Conservation (phyloP, 805 yeast species). For the Lipomyces sp. region DNA sequence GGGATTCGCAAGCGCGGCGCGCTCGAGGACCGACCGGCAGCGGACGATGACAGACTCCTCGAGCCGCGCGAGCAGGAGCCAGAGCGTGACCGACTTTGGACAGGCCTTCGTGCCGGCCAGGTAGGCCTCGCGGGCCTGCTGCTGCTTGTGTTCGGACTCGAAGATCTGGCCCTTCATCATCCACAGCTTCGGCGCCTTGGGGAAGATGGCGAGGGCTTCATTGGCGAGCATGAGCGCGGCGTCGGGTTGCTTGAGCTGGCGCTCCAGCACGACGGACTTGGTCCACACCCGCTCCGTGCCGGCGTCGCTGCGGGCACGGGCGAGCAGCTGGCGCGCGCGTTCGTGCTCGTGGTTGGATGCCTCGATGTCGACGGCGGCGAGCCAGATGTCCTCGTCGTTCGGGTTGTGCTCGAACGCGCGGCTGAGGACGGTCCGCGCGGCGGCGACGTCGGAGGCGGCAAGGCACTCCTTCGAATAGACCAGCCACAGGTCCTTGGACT, state of each 20-base stretch:
- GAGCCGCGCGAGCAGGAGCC: slow-evolving; percentile 52
- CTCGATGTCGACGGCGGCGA: slow-evolving; percentile 69
- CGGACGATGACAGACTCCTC: slow-evolving; percentile 50
- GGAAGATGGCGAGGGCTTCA: slow-evolving; percentile 49
- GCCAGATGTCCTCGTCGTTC: slow-evolving; percentile 56
- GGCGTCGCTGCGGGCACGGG: slow-evolving; percentile 42
- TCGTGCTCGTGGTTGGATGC: slow-evolving; percentile 41
- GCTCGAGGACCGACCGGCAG: slow-evolving; percentile 71
- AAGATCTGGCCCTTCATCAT: slow-evolving; percentile 62
- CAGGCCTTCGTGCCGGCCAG: slow-evolving; percentile 50
- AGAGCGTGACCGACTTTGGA: slow-evolving; percentile 47
- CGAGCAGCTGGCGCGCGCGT: slow-evolving; percentile 41
- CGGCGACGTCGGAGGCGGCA: slow-evolving; percentile 44
- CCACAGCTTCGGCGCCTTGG: slow-evolving; percentile 51
- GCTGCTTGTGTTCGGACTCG: slow-evolving; percentile 35
- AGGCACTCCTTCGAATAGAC: slow-evolving; percentile 65
- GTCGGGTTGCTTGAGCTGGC: slow-evolving; percentile 41
- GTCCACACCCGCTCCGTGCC: slow-evolving; percentile 56
- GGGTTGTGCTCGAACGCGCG: slow-evolving; percentile 48
- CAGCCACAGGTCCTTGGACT: slow-evolving; percentile 51
- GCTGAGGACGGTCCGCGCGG: slow-evolving; percentile 53
- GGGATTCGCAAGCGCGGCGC: slow-evolving; percentile 55
- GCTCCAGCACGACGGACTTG: slow-evolving; percentile 53
- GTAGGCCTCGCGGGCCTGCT: slow-evolving; percentile 49
- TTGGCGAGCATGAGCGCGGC: slow-evolving; percentile 45